These are phyloP conservation scores for Microbotryum intermedium DNA, from an alignment of 1,284 basidiomycete species.

Conservation along the genomic window DNA sequence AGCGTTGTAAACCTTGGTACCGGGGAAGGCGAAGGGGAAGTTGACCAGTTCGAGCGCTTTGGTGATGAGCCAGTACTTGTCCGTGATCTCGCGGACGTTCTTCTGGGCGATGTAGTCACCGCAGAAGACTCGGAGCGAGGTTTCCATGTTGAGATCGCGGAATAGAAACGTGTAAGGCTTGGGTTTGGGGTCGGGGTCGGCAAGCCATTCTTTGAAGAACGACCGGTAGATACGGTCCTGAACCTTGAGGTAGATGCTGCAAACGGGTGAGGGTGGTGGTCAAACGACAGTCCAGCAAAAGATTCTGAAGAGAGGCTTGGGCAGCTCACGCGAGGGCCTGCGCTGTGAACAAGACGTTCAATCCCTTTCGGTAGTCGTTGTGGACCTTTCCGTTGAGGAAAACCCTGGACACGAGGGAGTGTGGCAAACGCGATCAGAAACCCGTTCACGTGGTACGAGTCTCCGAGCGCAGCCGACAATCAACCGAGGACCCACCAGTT, in stretches of 20 bases:
- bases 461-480: neutral
- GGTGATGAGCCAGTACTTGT: constrained; percentile 95
- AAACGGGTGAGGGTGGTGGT: constrained; percentile 15
- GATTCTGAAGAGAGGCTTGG: constrained; percentile 17
- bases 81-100: constrained; percentile 70
- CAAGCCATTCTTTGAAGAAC: constrained; percentile 35
- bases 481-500: constrained; percentile 61
- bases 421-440: neutral
- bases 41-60: constrained; percentile 94
- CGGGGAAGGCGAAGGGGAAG: constrained; percentile 88
- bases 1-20: constrained; percentile 92
- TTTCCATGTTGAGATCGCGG: constrained; percentile 94
- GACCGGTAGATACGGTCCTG: constrained; percentile 79
- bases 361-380: constrained; percentile 83
- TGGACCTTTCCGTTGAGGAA: constrained; percentile 92
- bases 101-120: constrained; percentile 77
- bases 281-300: neutral
- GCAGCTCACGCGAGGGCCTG: constrained; percentile 71
- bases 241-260: constrained; percentile 73
- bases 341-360: constrained; percentile 90
- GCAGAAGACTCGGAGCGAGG: constrained; percentile 90
- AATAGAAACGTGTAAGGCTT: constrained; percentile 71
- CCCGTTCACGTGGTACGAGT: neutral
- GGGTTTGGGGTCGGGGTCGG: constrained; percentile 33
- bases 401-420: constrained; percentile 54